These are phyloP conservation scores for Yarrowia sp. DNA, from an alignment of 805 yeast genomes.

Conservation along the genomic window DNA sequence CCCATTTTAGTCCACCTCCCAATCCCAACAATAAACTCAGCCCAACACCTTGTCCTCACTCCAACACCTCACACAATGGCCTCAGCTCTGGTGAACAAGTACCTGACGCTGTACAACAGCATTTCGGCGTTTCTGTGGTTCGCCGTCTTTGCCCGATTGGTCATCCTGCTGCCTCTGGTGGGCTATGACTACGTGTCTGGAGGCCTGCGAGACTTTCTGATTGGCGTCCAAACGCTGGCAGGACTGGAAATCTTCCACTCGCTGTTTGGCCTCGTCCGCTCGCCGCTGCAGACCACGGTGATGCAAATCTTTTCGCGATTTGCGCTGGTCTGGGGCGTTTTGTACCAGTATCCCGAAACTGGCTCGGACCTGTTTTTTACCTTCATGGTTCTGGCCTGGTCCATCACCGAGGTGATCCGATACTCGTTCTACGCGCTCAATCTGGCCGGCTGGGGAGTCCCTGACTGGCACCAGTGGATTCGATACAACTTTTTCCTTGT, in stretches of 20 bases:
- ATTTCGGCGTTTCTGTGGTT: conserved; percentile 55
- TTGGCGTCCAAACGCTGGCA: conserved; percentile 73
- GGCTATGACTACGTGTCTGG: conserved; percentile 69
- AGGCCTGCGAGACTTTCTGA: conserved; percentile 55
- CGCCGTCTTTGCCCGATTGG: conserved; percentile 46
- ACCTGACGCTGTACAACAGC: conserved; percentile 50
- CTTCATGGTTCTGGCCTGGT: conserved; percentile 78
- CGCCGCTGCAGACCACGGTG: conserved; percentile 78
- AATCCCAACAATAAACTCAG: not conserved
- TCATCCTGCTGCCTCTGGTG: conserved; percentile 40
- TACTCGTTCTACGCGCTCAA: conserved; percentile 82
- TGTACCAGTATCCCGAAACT: conserved; percentile 68
- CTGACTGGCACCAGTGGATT: conserved; percentile 58
- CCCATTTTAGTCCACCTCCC: not conserved
- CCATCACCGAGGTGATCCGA: conserved; percentile 87
- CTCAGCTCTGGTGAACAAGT: conserved; percentile 27
- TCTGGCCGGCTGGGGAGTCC: conserved; percentile 51
- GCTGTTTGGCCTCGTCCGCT: conserved; percentile 70
- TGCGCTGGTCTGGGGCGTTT: conserved; percentile 76
- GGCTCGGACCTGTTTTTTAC: conserved; percentile 55
- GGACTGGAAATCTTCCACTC: conserved; percentile 78
- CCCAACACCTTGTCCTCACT: not conserved
- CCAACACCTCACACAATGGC: conserved; percentile 6
- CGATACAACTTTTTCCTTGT: conserved; percentile 81
- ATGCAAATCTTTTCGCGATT: conserved; percentile 87